Base-by-base conservation (phyloP, 2,329 filamentous ascomycete species). In the Pestalotiopsis sp. region DNA sequence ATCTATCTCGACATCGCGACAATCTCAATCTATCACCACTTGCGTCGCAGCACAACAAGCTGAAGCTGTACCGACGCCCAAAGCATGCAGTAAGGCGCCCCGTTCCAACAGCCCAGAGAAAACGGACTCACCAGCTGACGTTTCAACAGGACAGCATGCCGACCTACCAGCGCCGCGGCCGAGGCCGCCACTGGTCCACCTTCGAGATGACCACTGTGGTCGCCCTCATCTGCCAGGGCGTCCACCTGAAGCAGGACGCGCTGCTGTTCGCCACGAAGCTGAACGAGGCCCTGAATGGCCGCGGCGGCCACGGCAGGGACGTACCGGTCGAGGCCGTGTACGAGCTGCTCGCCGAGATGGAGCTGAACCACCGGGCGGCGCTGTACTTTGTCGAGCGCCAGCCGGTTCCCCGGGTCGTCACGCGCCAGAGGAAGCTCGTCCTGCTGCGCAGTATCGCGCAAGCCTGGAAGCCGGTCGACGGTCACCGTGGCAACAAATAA, bases 151-250 rank as follows among this genome's bases (percentile, higher is more conserved):
- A 45, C 39, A 45, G 14, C 39, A 61, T 61, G 58, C 58, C 60
- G 17, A 9, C 62, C 17, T 52, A 17, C 23, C 38, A 52, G 62
- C 31, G 39, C n/a, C 20, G 13, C 7, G 27, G 23, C 25, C 36
- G 77, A 39, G 78, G 78, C 25, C 71, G 61, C 25, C 7, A 68
- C 41, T 78, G 75, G 75, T 72, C 70, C 6, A 12, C 65, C 1
- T 74, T 73, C 59, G 74, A 77, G 66, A 64, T 76, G 1, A 70
- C 76, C n/a, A 74, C 73, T 9, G 74, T 78, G 13, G 73, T 78
- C 17, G 70, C 74, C 11, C 72, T 80, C 23, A 73, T 78, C 38
- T 75, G 74, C 64, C 71, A 71, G 31, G 65, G 70, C 41, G 72
- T 72, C 20, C 73, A 76, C 41, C 68, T 65, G 12, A 12, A 25